These are phyloP conservation scores for Berberis thunbergii DNA, from an alignment of 164 flowering plant species.

Conservation along the genomic window DNA sequence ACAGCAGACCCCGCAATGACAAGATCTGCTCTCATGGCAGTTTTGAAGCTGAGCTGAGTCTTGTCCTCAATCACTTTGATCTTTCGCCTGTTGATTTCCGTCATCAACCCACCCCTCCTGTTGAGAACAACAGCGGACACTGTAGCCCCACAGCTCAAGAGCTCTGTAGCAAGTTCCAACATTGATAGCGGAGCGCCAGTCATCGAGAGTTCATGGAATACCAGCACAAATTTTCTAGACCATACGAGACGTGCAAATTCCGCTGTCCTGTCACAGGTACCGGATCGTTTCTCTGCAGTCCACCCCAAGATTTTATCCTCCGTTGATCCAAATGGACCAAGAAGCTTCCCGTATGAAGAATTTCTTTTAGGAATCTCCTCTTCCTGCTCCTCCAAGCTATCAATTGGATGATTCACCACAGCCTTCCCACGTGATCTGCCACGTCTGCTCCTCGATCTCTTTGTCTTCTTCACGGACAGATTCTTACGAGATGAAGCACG, in stretches of 20 bases:
- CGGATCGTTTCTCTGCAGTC: constrained; percentile 83
- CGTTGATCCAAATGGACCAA: constrained; percentile 78
- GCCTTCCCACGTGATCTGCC: constrained; percentile 31
- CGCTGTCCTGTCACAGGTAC: constrained; percentile 88
- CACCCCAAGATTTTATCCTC: constrained; percentile 83
- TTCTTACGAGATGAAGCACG: constrained; percentile 22
- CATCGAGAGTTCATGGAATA: constrained; percentile 92
- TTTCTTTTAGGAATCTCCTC: constrained; percentile 61
- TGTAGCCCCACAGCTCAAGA: constrained; percentile 95
- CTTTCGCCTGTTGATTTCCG: constrained; percentile 73
- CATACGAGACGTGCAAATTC: constrained; percentile 80
- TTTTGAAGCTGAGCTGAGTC: constrained; percentile 67
- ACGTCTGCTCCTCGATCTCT: constrained; percentile 39
- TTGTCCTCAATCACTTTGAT: constrained; percentile 88
- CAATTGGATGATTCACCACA: constrained; percentile 16
- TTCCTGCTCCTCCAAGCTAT: constrained; percentile 34
- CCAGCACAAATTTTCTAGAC: constrained; percentile 84
- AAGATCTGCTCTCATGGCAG: constrained; percentile 89
- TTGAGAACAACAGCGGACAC: constrained; percentile 88
- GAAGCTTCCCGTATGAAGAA: constrained; percentile 64
- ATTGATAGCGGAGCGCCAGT: constrained; percentile 96
- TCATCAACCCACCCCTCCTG: constrained; percentile 84
- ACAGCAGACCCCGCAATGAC: constrained; percentile 97
- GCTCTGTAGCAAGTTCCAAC: constrained; percentile 94
- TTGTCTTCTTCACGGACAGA: constrained; percentile 29